Percentiles rank a stretch among this genome's conserved stretches.
These are phyloP conservation scores for Byssothecium circinans DNA, from an alignment of 2,329 filamentous ascomycete species.

Conservation along the genomic window DNA sequence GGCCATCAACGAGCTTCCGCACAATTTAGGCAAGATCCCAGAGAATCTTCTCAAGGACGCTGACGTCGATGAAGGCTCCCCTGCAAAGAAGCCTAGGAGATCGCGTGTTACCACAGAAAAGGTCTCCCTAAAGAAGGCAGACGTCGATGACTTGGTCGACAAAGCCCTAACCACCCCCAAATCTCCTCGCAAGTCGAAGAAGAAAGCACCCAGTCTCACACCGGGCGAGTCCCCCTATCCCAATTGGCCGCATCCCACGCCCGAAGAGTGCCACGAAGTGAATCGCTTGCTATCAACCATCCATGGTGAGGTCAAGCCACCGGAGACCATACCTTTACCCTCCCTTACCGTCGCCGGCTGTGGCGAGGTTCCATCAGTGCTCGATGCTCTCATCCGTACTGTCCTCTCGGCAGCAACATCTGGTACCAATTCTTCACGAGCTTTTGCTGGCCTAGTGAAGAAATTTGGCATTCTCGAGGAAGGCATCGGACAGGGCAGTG, in stretches of 20 bases:
- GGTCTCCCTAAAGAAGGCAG: slow-evolving; percentile 17
- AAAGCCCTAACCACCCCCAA: slow-evolving; percentile 33
- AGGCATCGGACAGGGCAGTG: slow-evolving; percentile 69
- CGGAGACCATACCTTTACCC: slow-evolving; percentile 68
- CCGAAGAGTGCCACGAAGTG: slow-evolving; percentile 70
- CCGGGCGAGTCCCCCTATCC: slow-evolving; percentile 66
- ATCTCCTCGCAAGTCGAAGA: slow-evolving; percentile 42
- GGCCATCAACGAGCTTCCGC: slow-evolving; percentile 55
- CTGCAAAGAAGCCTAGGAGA: slow-evolving; percentile 22
- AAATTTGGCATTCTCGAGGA: slow-evolving; percentile 65
- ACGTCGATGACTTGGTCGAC: slow-evolving; percentile 22
- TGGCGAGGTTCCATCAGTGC: slow-evolving; percentile 65
- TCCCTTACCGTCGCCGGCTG: slow-evolving; percentile 72
- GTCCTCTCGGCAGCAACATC: slow-evolving; percentile 64
- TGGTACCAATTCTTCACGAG: slow-evolving; percentile 63
- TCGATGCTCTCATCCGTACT: slow-evolving; percentile 66
- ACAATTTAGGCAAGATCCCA: slow-evolving; percentile 54
- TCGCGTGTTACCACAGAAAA: slow-evolving; percentile 8
- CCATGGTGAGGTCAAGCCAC: slow-evolving; percentile 67
- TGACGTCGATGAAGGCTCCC: slow-evolving; percentile 10
- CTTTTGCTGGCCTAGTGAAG: slow-evolving; percentile 66
- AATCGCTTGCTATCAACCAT: slow-evolving; percentile 63
- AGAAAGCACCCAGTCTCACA: slow-evolving; percentile 49
- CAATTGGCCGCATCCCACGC: slow-evolving; percentile 64
- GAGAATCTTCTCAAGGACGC: slow-evolving; percentile 6